phyloP scores from a whole-genome alignment of 768 basidiomycete species.

The Lactarius tabidus region DNA sequence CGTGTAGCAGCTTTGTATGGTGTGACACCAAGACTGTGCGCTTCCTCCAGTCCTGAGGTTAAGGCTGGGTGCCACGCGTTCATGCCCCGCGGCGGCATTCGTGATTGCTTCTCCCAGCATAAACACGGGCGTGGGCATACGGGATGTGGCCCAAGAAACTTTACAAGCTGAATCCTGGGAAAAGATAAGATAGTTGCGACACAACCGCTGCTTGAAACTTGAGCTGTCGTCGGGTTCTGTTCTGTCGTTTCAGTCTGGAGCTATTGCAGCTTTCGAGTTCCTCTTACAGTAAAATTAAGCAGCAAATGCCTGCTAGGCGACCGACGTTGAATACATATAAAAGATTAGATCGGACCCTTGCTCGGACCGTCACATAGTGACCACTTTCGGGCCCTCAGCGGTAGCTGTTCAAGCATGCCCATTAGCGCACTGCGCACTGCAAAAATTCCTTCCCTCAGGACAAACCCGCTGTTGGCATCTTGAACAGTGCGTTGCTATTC shows the following conservation, averaged over 20 bases:
- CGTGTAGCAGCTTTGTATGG: not conserved
- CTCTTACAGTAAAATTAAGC: not conserved
- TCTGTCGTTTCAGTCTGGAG: not conserved
- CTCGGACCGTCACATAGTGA: not conserved
- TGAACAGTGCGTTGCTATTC: not conserved
- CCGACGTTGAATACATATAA: not conserved
- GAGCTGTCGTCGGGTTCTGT: too few species aligned
- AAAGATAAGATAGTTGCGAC: too few species aligned
- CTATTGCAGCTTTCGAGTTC: not conserved
- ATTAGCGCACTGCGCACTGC: not conserved
- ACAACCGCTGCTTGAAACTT: too few species aligned
- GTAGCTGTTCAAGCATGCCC: not conserved
- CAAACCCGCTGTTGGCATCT: not conserved
- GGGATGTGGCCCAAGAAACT: too few species aligned
- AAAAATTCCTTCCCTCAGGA: not conserved
- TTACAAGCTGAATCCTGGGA: too few species aligned
- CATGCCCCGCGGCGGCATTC: too few species aligned
- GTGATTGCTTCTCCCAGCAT: too few species aligned
- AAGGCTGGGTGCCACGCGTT: too few species aligned
- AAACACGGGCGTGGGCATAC: too few species aligned
- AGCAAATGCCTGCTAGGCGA: not conserved
- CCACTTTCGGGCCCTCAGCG: not conserved
- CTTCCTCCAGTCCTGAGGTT: not conserved
- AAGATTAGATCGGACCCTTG: too few species aligned
- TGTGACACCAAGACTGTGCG: not conserved